Evolutionary conservation across 2,329 filamentous ascomycete genomes (phyloP), one percentile per base, ranked within the genome.

Genomic region (Microascus cirrosus): DNA sequence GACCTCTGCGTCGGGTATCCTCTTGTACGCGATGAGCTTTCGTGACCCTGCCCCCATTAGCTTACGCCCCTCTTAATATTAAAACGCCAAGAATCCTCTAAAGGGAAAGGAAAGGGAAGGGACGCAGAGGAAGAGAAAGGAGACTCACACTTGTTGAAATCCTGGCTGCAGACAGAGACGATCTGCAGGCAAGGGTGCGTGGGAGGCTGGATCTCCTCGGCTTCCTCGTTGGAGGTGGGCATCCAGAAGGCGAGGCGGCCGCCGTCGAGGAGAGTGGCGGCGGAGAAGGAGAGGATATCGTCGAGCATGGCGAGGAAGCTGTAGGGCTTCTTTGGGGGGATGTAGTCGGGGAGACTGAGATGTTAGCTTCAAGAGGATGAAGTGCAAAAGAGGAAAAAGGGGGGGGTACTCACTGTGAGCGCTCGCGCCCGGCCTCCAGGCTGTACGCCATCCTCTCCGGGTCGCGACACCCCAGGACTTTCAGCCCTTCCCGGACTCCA

Each of bases 161-260:
- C 78, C 69, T 99, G 94, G 7, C 89, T 83, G 67, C 91, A 96
- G 34, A 91, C 81, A 51, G 81, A 84, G 22, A 91, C 79, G 25
- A 93, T 74, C 65, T 87, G 81, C 15, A 99, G 73, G 59, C 81
- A 83, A 0, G 88, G 87, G 68, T 97, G 90, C 22, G 77, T 79
- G 0, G 93, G 93, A 15, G 93, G 80, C 0, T 83, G 77, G 24
- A 96, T 83, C 67, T 93, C 88, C 59, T 86, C 81, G 54, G 90
- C 81, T 64, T 90, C 82, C 60, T 89, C 85, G 66, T 90, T 91
- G 32, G 90, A 86, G 0, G 91, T 95, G 0, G 94, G 94, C 89
- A 97, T 95, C 94, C 94, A 99, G 76, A 99, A 95, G 8, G 88
- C 89, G 11, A 99, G 70, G 32, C 94, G 79, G 0, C 90, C 94